A percentile compares a stretch with the other conserved stretches of the same genome.
Evolutionary conservation across 345 rosid species (phyloP).

Genomic region (Anastatica hierochuntica): DNA sequence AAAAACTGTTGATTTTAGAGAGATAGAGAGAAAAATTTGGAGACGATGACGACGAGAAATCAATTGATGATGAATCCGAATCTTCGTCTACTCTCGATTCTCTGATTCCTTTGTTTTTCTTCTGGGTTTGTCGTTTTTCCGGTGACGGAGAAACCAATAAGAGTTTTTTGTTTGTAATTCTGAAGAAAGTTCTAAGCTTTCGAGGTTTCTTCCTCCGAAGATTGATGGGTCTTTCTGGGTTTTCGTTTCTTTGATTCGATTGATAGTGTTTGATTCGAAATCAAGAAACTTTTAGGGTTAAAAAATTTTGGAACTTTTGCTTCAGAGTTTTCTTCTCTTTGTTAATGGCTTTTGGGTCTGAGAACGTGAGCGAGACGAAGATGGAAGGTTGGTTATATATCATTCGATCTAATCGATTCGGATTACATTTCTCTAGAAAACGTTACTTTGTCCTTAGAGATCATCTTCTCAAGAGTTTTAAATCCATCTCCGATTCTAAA

Average conservation of each 20-base stretch:
- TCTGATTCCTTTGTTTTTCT: too few relatives aligned
- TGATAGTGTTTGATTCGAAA: slow-evolving; percentile 5
- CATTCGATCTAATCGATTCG: slow-evolving; percentile 71
- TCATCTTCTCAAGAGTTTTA: slow-evolving; percentile 69
- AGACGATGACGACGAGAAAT: background rate
- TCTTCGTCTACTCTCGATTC: slow-evolving; percentile 3
- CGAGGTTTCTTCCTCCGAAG: too few relatives aligned
- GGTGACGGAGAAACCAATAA: too few relatives aligned
- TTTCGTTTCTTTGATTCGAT: background rate
- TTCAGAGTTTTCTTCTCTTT: background rate
- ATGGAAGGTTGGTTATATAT: slow-evolving; percentile 92
- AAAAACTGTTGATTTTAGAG: background rate
- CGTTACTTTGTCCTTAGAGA: too few relatives aligned
- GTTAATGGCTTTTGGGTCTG: slow-evolving; percentile 35
- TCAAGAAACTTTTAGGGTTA: slow-evolving; percentile 14
- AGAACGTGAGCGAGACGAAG: slow-evolving; percentile 29
- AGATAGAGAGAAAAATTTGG: background rate
- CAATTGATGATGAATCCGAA: background rate
- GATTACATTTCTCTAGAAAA: too few relatives aligned
- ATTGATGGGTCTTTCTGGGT: background rate
- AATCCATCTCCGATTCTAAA: slow-evolving; percentile 47
- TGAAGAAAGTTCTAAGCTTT: background rate
- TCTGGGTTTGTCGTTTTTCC: too few relatives aligned
- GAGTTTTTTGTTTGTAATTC: background rate
- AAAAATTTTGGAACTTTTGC: background rate